Evolutionary conservation across 2,329 filamentous ascomycete genomes (phyloP).

Genomic region (Aspergillus flavus): DNA sequence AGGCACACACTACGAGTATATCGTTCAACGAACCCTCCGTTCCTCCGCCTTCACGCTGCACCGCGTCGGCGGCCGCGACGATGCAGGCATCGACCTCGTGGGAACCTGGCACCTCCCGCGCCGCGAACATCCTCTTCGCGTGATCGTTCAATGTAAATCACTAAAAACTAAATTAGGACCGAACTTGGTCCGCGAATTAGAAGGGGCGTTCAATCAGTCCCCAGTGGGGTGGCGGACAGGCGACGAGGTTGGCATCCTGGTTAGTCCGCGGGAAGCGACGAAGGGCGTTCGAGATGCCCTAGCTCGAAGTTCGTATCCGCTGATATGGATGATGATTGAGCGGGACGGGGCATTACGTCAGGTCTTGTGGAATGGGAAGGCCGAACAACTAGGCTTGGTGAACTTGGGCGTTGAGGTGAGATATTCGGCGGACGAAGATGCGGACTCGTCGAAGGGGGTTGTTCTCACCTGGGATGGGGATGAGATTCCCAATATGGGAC

Average conservation of each 20-base stretch:
- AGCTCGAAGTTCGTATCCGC: slow-evolving; percentile 65
- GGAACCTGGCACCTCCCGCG: slow-evolving; percentile 48
- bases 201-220: slow-evolving; percentile 72
- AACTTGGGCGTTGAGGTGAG: slow-evolving; percentile 42
- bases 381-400: slow-evolving; percentile 41
- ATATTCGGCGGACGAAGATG: slow-evolving; percentile 26
- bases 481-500: slow-evolving; percentile 37
- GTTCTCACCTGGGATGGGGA: slow-evolving; percentile 42
- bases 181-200: slow-evolving; percentile 49
- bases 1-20: slow-evolving; percentile 53
- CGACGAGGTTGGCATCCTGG: slow-evolving; percentile 70
- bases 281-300: slow-evolving; percentile 77
- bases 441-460: slow-evolving; percentile 24
- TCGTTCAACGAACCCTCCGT: slow-evolving; percentile 42
- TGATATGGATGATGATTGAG: slow-evolving; percentile 63
- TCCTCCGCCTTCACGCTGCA: slow-evolving; percentile 43
- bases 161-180: slow-evolving; percentile 46
- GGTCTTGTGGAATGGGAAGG: slow-evolving; percentile 48
- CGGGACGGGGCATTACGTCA: slow-evolving; percentile 42
- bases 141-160: slow-evolving; percentile 52
- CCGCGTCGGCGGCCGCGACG: slow-evolving; percentile 49
- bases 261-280: slow-evolving; percentile 70
- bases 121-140: slow-evolving; percentile 38
- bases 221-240: slow-evolving; percentile 70
- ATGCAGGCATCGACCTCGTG: slow-evolving; percentile 51